A percentile compares a stretch with the other conserved stretches of the same genome.
phyloP scores from a whole-genome alignment of 176 grass and related monocot genomes.

The maize (Zea mays) region Zm-B73-REFERENCE-NAM-5.0 NC_050103.1:79315001-79315500 shows the following conservation, averaged over 20 bases:
- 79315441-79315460: constrained; percentile 92
- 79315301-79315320: constrained; percentile 76
- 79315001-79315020: constrained; percentile 86
- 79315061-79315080: constrained; percentile 91
- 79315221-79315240: constrained; percentile 30
- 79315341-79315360: constrained; percentile 97
- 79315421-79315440: constrained; percentile 84
- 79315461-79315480: constrained; percentile 86
- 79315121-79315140: constrained; percentile 94
- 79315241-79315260: constrained; percentile 45
- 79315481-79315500: constrained; percentile 3
- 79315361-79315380: constrained; percentile 93
- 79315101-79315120: constrained; percentile 95
- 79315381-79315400: constrained; percentile 96
- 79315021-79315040: constrained; percentile 84
- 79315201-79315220: constrained; percentile 4
- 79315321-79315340: constrained; percentile 79
- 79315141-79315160: constrained; percentile 85
- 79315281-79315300: constrained; percentile 93
- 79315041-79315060: constrained; percentile 97
- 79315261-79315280: constrained; percentile 97
- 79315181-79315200: constrained; percentile 43
- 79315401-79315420: constrained; percentile 92
- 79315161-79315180: constrained; percentile 95
- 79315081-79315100: constrained; percentile 95